Conservation (phyloP, 306 rosid species). For the Abrus pulchellus region DNA sequence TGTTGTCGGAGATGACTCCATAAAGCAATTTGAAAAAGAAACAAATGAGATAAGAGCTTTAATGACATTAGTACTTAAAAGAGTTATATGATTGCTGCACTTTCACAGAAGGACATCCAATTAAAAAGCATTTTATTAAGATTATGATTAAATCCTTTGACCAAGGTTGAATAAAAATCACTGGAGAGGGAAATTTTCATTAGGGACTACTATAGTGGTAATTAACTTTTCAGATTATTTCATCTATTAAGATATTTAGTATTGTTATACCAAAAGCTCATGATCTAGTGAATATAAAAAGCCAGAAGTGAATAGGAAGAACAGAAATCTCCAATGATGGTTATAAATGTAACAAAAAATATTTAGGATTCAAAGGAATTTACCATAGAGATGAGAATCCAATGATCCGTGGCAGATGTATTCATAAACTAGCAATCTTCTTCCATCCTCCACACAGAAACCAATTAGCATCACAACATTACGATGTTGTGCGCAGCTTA, state of each 20-base stretch:
- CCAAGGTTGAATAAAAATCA: constrained; percentile 23
- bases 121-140: background rate
- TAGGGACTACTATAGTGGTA: constrained; percentile 8
- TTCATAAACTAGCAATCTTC: constrained; percentile 92
- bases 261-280: background rate
- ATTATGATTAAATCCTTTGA: constrained; percentile 11
- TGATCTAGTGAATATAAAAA: background rate
- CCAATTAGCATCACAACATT: constrained; percentile 95
- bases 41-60: background rate
- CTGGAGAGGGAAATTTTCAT: background rate
- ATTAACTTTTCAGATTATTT: background rate
- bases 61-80: background rate
- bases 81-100: background rate
- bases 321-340: background rate
- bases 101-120: background rate
- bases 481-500: constrained; percentile 98
- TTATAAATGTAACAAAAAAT: constrained; percentile 22
- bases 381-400: constrained; percentile 93
- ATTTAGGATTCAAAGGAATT: constrained; percentile 33
- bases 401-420: constrained; percentile 91
- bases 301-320: background rate
- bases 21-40: background rate
- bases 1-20: background rate
- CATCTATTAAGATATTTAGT: background rate
- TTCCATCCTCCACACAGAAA: constrained; percentile 90